Evolutionary conservation across 371 early-diverging fungal species (phyloP).

Genomic region (Mucor irregularis): DNA sequence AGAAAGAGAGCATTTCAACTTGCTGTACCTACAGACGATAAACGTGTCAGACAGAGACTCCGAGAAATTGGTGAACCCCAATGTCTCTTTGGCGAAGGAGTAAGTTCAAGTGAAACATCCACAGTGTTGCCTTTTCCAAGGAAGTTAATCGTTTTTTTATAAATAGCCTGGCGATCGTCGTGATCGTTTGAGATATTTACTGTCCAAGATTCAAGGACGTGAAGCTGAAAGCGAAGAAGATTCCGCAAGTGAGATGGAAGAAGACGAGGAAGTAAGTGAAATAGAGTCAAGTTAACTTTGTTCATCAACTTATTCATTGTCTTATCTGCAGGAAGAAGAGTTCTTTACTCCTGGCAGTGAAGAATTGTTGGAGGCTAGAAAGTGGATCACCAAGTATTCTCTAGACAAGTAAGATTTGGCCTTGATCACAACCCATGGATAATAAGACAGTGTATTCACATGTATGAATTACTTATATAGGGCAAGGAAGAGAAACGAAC

Average conservation of each 20-base stretch:
- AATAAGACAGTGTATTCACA: too few species aligned
- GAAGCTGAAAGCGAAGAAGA: conserved; percentile 53
- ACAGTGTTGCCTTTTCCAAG: too few species aligned
- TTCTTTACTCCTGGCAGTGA: conserved; percentile 84
- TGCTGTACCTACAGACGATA: conserved; percentile 93
- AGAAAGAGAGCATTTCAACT: conserved; percentile 75
- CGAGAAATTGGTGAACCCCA: conserved; percentile 84
- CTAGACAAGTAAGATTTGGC: too few species aligned
- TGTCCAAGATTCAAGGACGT: conserved; percentile 60
- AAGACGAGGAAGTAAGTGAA: conserved; percentile 37
- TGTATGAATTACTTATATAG: conserved; percentile 44
- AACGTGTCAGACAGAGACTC: conserved; percentile 72
- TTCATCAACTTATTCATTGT: not conserved
- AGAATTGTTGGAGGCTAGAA: conserved; percentile 70
- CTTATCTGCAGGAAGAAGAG: conserved; percentile 62
- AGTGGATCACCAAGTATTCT: conserved; percentile 77
- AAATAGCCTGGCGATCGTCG: conserved; percentile 85
- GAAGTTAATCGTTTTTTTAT: not conserved
- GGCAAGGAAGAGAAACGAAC: conserved; percentile 70
- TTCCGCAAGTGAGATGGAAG: conserved; percentile 45
- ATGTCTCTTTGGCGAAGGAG: conserved; percentile 93
- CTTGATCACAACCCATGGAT: too few species aligned
- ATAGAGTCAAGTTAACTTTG: not conserved
- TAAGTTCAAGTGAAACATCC: conserved; percentile 48
- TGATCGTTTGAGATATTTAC: conserved; percentile 75